Base-by-base conservation (phyloP, 441 rosid species). In the Kokia cookei region DNA sequence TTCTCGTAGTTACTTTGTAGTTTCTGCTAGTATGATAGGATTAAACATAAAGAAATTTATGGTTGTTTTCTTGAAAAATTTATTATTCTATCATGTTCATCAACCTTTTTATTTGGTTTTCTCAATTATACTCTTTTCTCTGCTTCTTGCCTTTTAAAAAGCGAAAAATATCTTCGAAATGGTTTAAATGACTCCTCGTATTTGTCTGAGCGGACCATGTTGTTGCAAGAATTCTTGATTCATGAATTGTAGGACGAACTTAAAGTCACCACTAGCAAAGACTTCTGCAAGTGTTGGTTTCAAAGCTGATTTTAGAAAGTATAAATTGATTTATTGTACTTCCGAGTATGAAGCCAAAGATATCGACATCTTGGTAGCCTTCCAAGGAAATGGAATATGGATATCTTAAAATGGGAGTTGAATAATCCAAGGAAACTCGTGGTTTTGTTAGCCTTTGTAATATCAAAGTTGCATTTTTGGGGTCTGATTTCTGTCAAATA, bases 81-180 rank as follows among this genome's bases (percentile, higher is more conserved):
- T 62, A 9, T 9, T 9, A 62, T 35, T 48, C 37, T 45, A 14
- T 67, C 19, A 45, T 26, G 3, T 10, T 43, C 57, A 42, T 87
- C 63, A 65, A 35, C 74, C 60, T 76, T 32, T 5, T 29, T 17
- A 17, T 19, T 40, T 65, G 54, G 10, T 61, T 61, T 80, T 48
- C 29, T 3, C 15, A 15, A 45, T 13, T 65, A 13, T 24, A 65
- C 6, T 43, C 53, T 22, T 10, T 45, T 43, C 45, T 22, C 50
- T 63, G 65, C 65, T 6, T 3, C 48, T 37, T 63, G 15, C 67
- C 26, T 37, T 37, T 40, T 63, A 35, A 40, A 40, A 63, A 8
- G 27, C 8, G 4, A 63, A 24, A 17, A 37, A 63, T 37, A 17
- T 37, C 11, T 35, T 63, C 0, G 0, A 51, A 15, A 14, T 14